Percentiles rank a stretch among this genome's conserved stretches.
These are phyloP conservation scores for Pyrus bretschneideri DNA, from an alignment of 306 rosid species.

Conservation along the genomic window DNA sequence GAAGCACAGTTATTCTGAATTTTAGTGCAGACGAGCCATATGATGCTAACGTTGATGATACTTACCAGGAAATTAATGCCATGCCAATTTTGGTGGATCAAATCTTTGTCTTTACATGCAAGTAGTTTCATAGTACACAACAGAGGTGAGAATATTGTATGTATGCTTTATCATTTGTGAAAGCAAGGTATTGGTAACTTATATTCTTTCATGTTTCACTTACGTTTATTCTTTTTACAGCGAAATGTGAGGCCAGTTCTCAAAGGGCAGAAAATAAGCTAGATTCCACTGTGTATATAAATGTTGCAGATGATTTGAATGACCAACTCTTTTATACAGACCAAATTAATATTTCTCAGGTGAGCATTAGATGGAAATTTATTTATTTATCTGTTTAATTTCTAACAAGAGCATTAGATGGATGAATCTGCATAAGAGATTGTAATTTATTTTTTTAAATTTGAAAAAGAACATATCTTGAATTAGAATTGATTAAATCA, in stretches of 20 bases:
- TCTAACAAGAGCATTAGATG: not conserved
- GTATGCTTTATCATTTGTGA: not conserved
- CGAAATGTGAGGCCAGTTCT: constrained; percentile 40
- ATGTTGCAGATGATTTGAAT: constrained; percentile 32
- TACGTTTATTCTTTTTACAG: constrained; percentile 34
- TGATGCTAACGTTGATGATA: constrained; percentile 11
- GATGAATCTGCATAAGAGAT: not conserved
- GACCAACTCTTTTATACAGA: constrained; percentile 15
- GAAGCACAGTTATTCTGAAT: not conserved
- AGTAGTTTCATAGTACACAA: not conserved
- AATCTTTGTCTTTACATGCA: constrained; percentile 30
- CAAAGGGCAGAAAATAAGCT: constrained; percentile 30
- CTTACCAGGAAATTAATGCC: constrained; percentile 46
- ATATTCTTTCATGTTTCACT: not conserved
- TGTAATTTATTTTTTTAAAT: not conserved
- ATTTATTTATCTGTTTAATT: not conserved
- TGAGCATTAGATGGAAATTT: constrained; percentile 20
- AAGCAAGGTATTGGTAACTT: not conserved
- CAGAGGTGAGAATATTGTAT: constrained; percentile 36
- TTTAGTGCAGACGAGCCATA: not conserved
- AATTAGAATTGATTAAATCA: no score
- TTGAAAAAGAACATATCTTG: no score
- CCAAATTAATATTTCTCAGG: constrained; percentile 30
- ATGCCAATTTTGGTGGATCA: constrained; percentile 35
- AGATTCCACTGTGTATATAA: constrained; percentile 25